Conservation (phyloP, 306 rosid species). For the Abrus precatorius region DNA sequence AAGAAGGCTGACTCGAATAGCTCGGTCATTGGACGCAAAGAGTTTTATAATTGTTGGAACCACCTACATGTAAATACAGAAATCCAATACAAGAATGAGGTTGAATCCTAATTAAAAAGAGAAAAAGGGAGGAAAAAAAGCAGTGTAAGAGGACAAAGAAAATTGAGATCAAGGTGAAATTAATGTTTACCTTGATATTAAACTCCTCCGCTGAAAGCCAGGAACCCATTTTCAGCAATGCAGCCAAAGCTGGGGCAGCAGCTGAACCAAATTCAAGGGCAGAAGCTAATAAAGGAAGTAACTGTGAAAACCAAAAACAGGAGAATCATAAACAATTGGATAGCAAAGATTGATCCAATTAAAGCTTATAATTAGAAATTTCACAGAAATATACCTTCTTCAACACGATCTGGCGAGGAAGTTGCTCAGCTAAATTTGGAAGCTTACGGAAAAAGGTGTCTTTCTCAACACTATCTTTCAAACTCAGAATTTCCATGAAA, state of each 20-base stretch:
- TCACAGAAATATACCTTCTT: slow-evolving; percentile 74
- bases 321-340: slow-evolving; percentile 45
- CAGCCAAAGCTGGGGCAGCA: slow-evolving; percentile 96
- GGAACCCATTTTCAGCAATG: slow-evolving; percentile 96
- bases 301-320: slow-evolving; percentile 66
- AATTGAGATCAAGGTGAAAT: slow-evolving; percentile 5
- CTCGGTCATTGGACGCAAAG: slow-evolving; percentile 96
- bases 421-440: slow-evolving; percentile 97
- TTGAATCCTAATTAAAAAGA: slow-evolving; percentile 35
- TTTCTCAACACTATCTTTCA: slow-evolving; percentile 97
- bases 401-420: slow-evolving; percentile 93
- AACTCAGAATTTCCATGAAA: slow-evolving; percentile 97
- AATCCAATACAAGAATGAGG: slow-evolving; percentile 38
- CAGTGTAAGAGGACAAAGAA: neutral
- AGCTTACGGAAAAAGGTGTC: slow-evolving; percentile 99
- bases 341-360: slow-evolving; percentile 20
- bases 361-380: slow-evolving; percentile 35
- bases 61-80: slow-evolving; percentile 60
- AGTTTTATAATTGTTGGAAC: slow-evolving; percentile 90
- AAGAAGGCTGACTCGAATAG: slow-evolving; percentile 89
- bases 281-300: slow-evolving; percentile 98
- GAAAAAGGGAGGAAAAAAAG: neutral
- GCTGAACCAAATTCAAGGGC: slow-evolving; percentile 99
- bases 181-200: slow-evolving; percentile 69
- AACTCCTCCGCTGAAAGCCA: slow-evolving; percentile 96